phyloP scores from a whole-genome alignment of 305 asterid species.

The Fraxinus nigra region DNA sequence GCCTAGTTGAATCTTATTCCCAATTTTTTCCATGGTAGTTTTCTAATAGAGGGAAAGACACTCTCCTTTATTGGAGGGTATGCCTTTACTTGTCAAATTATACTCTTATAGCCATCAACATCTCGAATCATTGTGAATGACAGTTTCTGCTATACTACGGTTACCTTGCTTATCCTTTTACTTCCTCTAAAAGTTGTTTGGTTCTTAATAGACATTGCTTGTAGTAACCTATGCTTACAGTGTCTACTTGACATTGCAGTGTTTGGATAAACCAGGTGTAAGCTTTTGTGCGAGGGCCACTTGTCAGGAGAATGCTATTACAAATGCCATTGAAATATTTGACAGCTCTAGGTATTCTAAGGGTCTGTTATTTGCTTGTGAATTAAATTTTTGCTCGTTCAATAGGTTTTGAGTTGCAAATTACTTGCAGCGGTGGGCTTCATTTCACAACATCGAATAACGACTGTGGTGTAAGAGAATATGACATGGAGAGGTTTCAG shows the following conservation, averaged over 20 bases:
- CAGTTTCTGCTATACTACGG: not conserved
- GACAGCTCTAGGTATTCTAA: conserved; percentile 44
- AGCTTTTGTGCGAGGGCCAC: conserved; percentile 76
- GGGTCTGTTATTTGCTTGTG: conserved; percentile 1
- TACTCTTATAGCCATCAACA: not conserved
- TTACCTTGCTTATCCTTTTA: not conserved
- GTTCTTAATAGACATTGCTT: not conserved
- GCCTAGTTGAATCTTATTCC: not conserved
- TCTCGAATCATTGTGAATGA: not conserved
- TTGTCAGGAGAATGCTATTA: conserved; percentile 62
- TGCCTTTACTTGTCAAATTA: no score
- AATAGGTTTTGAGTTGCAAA: not conserved
- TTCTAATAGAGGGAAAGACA: no score
- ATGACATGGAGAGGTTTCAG: conserved; percentile 73
- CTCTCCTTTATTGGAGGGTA: no score
- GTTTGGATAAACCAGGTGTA: conserved; percentile 61
- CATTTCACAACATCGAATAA: conserved; percentile 65
- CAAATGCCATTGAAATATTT: conserved; percentile 66
- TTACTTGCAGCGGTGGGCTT: conserved; percentile 50
- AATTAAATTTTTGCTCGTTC: conserved; percentile 1
- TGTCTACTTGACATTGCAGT: conserved; percentile 39
- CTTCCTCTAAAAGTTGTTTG: not conserved
- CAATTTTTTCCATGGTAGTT: not conserved
- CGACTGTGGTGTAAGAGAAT: conserved; percentile 65
- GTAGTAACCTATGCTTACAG: conserved; percentile 1